phyloP scores from a whole-genome alignment of 495 filamentous ascomycete species.

The Corynascus novoguineensis region DNA sequence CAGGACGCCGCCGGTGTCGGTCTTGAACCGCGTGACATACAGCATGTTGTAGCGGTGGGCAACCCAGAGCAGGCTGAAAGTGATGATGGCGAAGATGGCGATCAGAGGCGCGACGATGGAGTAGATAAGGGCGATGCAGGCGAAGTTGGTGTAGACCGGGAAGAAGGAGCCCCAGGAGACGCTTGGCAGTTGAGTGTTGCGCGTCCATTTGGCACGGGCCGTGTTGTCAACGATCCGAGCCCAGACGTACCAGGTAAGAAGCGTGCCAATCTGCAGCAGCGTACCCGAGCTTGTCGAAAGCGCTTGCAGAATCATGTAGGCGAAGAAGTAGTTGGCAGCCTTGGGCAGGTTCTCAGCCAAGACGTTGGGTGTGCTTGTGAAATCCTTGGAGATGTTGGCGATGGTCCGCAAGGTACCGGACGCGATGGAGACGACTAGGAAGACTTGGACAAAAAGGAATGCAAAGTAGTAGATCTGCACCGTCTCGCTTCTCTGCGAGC shows the following conservation, averaged over 20 bases:
- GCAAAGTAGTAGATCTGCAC: constrained; percentile 92
- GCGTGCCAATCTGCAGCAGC: constrained; percentile 72
- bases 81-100: constrained; percentile 87
- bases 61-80: constrained; percentile 91
- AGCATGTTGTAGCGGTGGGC: constrained; percentile 95
- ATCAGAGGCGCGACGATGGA: constrained; percentile 86
- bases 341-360: constrained; percentile 79
- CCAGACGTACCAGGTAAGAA: constrained; percentile 76
- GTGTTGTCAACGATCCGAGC: constrained; percentile 77
- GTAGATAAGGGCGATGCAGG: constrained; percentile 91
- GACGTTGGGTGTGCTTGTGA: constrained; percentile 56
- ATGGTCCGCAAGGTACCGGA: constrained; percentile 70
- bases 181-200: constrained; percentile 70
- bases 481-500: constrained; percentile 68
- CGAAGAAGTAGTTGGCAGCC: constrained; percentile 95
- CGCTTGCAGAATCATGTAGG: constrained; percentile 93
- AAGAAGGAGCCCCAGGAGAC: constrained; percentile 93
- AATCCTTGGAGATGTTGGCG: constrained; percentile 53
- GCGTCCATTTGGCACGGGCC: constrained; percentile 79
- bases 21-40: constrained; percentile 85
- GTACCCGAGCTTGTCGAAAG: constrained; percentile 85
- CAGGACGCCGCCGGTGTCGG: constrained; percentile 88
- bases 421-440: constrained; percentile 85
- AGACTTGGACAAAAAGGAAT: constrained; percentile 93
- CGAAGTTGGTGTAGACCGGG: constrained; percentile 91